phyloP scores from a whole-genome alignment of 2,329 filamentous ascomycete species.

The Aspergillus hiratsukae region DNA sequence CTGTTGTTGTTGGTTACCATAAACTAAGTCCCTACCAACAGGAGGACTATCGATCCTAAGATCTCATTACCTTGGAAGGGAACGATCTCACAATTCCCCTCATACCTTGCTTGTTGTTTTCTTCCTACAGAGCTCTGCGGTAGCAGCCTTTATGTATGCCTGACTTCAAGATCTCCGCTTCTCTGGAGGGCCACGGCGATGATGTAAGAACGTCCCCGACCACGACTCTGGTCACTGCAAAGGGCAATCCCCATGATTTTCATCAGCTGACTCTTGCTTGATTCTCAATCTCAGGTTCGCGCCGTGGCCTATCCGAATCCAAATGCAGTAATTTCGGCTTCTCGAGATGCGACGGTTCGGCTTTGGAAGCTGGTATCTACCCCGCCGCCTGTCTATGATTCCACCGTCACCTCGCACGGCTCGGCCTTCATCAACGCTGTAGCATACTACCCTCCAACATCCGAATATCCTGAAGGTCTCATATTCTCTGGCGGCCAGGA shows the following conservation, averaged over 20 bases:
- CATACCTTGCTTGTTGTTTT: neutral
- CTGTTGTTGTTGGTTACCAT: slow-evolving; percentile 20
- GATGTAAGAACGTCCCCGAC: slow-evolving; percentile 62
- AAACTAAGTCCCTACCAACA: slow-evolving; percentile 6
- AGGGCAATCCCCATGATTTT: slow-evolving; percentile 10
- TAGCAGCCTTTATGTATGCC: slow-evolving; percentile 51
- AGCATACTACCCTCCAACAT: slow-evolving; percentile 66
- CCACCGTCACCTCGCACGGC: slow-evolving; percentile 72
- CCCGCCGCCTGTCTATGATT: slow-evolving; percentile 68
- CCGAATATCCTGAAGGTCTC: slow-evolving; percentile 69
- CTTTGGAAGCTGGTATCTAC: slow-evolving; percentile 69
- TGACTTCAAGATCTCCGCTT: slow-evolving; percentile 90
- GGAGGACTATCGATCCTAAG: slow-evolving; percentile 7
- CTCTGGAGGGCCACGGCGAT: slow-evolving; percentile 82
- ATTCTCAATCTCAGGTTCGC: slow-evolving; percentile 64
- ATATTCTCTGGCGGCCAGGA: slow-evolving; percentile 87
- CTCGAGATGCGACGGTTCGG: slow-evolving; percentile 84
- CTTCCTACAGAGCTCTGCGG: neutral
- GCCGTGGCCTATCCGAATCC: slow-evolving; percentile 73
- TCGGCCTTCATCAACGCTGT: slow-evolving; percentile 84
- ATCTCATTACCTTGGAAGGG: neutral
- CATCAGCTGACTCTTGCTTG: slow-evolving; percentile 57
- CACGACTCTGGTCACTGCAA: slow-evolving; percentile 11
- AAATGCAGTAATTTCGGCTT: slow-evolving; percentile 74
- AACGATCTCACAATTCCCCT: neutral